These are phyloP conservation scores for Cladosporium sp. DNA, from an alignment of 2,329 filamentous ascomycete genomes.

Conservation along the genomic window DNA sequence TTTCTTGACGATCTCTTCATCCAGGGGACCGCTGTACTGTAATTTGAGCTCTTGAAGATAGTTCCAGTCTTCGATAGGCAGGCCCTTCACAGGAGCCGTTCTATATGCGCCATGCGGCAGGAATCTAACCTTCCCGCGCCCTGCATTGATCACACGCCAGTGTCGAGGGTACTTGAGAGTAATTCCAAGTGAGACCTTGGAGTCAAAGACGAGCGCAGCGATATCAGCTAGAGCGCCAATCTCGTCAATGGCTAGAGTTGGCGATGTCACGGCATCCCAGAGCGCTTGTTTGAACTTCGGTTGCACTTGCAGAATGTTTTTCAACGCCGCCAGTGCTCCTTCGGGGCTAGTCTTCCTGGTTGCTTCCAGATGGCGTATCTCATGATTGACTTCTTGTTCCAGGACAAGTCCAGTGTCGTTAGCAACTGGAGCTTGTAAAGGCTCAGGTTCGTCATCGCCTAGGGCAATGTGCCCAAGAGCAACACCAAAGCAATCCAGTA, in stretches of 20 bases:
- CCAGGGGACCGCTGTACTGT: slow-evolving; percentile 34
- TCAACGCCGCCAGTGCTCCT: slow-evolving; percentile 59
- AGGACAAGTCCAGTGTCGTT: slow-evolving; percentile 54
- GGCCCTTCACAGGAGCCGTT: slow-evolving; percentile 30
- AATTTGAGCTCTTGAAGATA: slow-evolving; percentile 31
- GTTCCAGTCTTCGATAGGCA: slow-evolving; percentile 33
- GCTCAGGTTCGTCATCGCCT: slow-evolving; percentile 44
- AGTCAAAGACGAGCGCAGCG: slow-evolving; percentile 57
- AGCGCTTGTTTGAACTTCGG: slow-evolving; percentile 53
- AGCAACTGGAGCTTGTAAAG: slow-evolving; percentile 35
- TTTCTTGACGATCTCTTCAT: slow-evolving; percentile 19
- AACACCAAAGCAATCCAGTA: slow-evolving; percentile 55
- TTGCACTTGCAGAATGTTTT: slow-evolving; percentile 52
- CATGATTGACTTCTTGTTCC: slow-evolving; percentile 55
- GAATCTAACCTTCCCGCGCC: slow-evolving; percentile 48
- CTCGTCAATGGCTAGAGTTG: slow-evolving; percentile 52
- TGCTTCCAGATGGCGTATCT: slow-evolving; percentile 54
- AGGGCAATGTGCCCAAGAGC: slow-evolving; percentile 61
- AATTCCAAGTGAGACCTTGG: slow-evolving; percentile 52
- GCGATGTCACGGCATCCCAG: slow-evolving; percentile 57
- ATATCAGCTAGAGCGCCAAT: slow-evolving; percentile 59
- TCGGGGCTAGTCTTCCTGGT: slow-evolving; percentile 57
- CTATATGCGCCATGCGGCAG: slow-evolving; percentile 28
- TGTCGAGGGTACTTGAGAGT: slow-evolving; percentile 57
- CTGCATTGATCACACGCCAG: slow-evolving; percentile 56